Conservation (phyloP, 2,329 filamentous ascomycete genomes). For the Xylaria sp. region DNA sequence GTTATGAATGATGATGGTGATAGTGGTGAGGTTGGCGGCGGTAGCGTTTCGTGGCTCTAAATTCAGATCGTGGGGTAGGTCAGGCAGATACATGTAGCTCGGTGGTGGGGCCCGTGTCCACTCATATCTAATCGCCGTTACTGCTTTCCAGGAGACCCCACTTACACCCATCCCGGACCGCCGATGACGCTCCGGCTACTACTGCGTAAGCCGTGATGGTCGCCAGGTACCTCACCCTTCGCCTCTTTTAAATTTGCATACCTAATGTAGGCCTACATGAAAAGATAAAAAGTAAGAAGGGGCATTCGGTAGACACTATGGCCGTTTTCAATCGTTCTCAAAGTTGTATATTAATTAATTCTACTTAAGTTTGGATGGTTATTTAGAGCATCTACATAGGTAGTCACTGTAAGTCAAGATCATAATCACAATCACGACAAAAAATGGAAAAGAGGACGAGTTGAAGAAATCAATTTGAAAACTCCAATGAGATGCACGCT, state of each 20-base stretch:
- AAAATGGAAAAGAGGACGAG: neutral
- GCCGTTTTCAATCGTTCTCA: too few species aligned
- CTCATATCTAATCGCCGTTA: neutral
- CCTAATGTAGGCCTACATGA: too few species aligned
- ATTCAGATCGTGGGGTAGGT: conserved; percentile 22
- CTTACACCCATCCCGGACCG: neutral
- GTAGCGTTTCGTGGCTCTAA: conserved; percentile 2
- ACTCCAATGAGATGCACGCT: conserved; percentile 28
- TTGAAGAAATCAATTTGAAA: conserved; percentile 12
- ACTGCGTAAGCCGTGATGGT: too few species aligned
- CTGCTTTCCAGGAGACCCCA: neutral
- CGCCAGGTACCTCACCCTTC: too few species aligned
- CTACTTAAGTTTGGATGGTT: too few species aligned
- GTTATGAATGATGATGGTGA: neutral
- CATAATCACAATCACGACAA: neutral
- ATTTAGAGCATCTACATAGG: too few species aligned
- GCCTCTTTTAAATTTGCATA: too few species aligned
- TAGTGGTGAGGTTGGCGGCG: neutral
- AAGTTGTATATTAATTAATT: too few species aligned
- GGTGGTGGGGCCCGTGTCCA: conserved; percentile 1
- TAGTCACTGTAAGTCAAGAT: too few species aligned
- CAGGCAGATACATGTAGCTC: too few species aligned
- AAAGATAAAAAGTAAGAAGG: too few species aligned
- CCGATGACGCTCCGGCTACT: neutral
- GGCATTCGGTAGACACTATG: too few species aligned